A percentile compares a stretch with the other conserved stretches of the same genome.
phyloP scores from a whole-genome alignment of 73 alveolate genomes.

The Blepharisma japonicum region DNA sequence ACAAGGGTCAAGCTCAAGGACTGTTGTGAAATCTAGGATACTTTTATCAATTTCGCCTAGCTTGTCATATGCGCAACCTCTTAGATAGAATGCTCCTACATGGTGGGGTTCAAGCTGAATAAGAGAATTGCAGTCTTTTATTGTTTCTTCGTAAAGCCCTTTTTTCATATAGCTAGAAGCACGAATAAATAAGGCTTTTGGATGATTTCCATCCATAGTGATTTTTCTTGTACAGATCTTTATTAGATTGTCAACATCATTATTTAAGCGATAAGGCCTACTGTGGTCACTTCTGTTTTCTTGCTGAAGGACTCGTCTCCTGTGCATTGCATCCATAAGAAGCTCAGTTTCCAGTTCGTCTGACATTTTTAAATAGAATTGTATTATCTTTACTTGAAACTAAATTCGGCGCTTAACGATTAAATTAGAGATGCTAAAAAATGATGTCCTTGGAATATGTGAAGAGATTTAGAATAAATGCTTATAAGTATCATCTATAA shows the following conservation, averaged over 20 bases:
- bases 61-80: slow-evolving; percentile 80
- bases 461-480: no score
- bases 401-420: no score
- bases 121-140: slow-evolving; percentile 67
- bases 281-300: no score
- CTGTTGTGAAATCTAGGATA: slow-evolving; percentile 79
- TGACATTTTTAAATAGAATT: neutral
- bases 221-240: slow-evolving; percentile 67
- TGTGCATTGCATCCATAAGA: neutral
- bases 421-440: no score
- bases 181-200: slow-evolving; percentile 64
- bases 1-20: slow-evolving; percentile 82
- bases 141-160: slow-evolving; percentile 59
- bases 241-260: slow-evolving; percentile 67
- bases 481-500: no score
- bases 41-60: slow-evolving; percentile 79
- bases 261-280: neutral
- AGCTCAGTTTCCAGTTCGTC: slow-evolving; percentile 27
- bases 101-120: slow-evolving; percentile 59
- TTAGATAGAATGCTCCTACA: slow-evolving; percentile 78
- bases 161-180: slow-evolving; percentile 61
- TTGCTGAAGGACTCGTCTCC: neutral
- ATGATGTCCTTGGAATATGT: no score
- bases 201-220: slow-evolving; percentile 58
- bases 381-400: no score